Percentiles rank a stretch among this genome's conserved stretches.
These are phyloP conservation scores for Mangifera indica DNA, from an alignment of 345 rosid genomes.

Conservation along the genomic window DNA sequence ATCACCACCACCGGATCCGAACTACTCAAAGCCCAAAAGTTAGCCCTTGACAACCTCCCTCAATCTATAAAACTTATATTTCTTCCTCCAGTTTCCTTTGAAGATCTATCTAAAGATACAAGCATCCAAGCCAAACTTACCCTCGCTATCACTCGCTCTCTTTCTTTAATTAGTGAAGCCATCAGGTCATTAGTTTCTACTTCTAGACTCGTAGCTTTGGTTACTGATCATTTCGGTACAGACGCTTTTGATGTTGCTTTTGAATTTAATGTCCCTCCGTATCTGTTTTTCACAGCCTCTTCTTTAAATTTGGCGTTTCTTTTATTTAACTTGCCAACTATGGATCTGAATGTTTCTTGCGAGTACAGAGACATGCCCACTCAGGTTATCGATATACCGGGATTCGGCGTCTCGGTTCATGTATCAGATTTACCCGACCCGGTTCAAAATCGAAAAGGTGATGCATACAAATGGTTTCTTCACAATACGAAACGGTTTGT, in stretches of 20 bases:
- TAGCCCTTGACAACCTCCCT: conserved; percentile 33
- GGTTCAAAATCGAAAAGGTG: conserved; percentile 33
- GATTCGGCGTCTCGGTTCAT: conserved; percentile 26
- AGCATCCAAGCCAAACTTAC: conserved; percentile 19
- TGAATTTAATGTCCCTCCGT: conserved; percentile 31
- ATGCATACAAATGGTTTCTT: conserved; percentile 29
- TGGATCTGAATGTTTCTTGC: conserved; percentile 25
- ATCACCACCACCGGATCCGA: conserved; percentile 27
- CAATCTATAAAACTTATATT: conserved; percentile 4
- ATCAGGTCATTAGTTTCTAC: conserved; percentile 6
- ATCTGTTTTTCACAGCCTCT: conserved; percentile 29
- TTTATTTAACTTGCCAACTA: conserved; percentile 18
- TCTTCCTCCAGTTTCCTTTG: conserved; percentile 29
- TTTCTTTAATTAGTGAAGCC: conserved; percentile 20
- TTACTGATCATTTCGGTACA: conserved; percentile 33
- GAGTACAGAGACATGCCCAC: conserved; percentile 34
- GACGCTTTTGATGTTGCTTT: conserved; percentile 34
- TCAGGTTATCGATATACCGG: conserved; percentile 30
- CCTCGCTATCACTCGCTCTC: conserved; percentile 26
- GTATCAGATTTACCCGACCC: conserved; percentile 32
- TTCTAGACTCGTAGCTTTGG: conserved; percentile 15
- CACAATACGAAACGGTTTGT: conserved; percentile 21
- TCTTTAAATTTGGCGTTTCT: conserved; percentile 34
- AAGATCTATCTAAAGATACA: conserved; percentile 18
- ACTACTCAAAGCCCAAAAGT: conserved; percentile 19